A percentile compares a stretch with the other conserved stretches of the same genome.
Conservation (phyloP, 2,329 filamentous ascomycete species). For the Nothophaeocryptopus gaeumannii region DNA sequence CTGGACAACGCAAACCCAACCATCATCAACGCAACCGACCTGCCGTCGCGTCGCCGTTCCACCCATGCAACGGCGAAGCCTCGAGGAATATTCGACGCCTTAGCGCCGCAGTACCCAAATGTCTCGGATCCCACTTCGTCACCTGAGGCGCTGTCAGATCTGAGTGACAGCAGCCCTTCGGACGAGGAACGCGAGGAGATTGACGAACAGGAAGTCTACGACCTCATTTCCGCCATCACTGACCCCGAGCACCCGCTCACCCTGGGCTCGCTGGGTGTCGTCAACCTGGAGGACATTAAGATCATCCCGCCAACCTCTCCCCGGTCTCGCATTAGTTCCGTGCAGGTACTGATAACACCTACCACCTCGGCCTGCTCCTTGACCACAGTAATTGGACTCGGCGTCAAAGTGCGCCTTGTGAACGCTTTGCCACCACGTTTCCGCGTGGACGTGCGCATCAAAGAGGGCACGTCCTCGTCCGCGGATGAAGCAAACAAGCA, state of each 20-base stretch:
- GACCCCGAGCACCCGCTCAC: slow-evolving; percentile 96
- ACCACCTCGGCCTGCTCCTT: slow-evolving; percentile 97
- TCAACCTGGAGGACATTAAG: slow-evolving; percentile 90
- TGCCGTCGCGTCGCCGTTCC: slow-evolving; percentile 69
- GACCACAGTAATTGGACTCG: slow-evolving; percentile 92
- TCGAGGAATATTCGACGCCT: slow-evolving; percentile 53
- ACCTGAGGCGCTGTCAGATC: slow-evolving; percentile 32
- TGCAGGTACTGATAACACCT: slow-evolving; percentile 86
- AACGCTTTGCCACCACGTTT: slow-evolving; percentile 88
- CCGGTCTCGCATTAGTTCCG: slow-evolving; percentile 64
- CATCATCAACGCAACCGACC: slow-evolving; percentile 81
- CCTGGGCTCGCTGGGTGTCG: slow-evolving; percentile 86
- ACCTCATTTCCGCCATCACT: slow-evolving; percentile 90
- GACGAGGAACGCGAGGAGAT: slow-evolving; percentile 73
- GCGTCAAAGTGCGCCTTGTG: slow-evolving; percentile 86
- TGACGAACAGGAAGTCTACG: slow-evolving; percentile 96
- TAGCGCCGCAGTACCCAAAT: slow-evolving; percentile 52
- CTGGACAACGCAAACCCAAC: slow-evolving; percentile 83
- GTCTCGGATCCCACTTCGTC: slow-evolving; percentile 31
- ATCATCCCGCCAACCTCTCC: slow-evolving; percentile 66
- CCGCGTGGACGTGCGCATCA: slow-evolving; percentile 87
- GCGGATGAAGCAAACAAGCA: slow-evolving; percentile 97
- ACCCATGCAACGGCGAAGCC: slow-evolving; percentile 43
- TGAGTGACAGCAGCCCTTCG: slow-evolving; percentile 51
- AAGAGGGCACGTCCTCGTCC: slow-evolving; percentile 92